Conservation (phyloP, 2,329 filamentous ascomycete species). For the Ophiostoma populinum region DNA sequence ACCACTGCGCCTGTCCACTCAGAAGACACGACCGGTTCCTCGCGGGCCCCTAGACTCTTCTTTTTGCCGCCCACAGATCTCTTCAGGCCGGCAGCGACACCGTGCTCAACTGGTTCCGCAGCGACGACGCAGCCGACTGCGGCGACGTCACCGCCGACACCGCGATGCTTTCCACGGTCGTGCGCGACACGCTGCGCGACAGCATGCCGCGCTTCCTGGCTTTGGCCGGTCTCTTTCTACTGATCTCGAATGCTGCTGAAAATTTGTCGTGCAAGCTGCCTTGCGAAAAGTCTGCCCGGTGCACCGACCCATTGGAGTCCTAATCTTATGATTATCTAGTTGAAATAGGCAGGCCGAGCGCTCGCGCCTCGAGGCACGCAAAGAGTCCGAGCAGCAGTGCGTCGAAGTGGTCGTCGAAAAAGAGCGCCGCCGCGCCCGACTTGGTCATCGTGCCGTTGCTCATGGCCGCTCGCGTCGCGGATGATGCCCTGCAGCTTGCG, state of each 20-base stretch:
- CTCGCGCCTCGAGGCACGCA: slow-evolving; percentile 49
- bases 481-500: slow-evolving; percentile 60
- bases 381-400: slow-evolving; percentile 51
- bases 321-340: too few relatives aligned
- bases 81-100: slow-evolving; percentile 10
- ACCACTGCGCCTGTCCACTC: too few relatives aligned
- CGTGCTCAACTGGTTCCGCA: slow-evolving; percentile 9
- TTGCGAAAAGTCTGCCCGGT: too few relatives aligned
- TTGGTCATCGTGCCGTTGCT: slow-evolving; percentile 3
- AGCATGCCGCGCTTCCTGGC: too few relatives aligned
- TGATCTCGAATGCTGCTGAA: too few relatives aligned
- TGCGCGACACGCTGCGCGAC: slow-evolving; percentile 39
- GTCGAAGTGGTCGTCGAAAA: slow-evolving; percentile 51
- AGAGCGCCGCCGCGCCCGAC: slow-evolving; percentile 24
- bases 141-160: slow-evolving; percentile 28
- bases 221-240: too few relatives aligned
- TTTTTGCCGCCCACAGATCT: too few relatives aligned
- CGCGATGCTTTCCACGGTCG: slow-evolving; percentile 26
- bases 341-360: too few relatives aligned
- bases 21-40: too few relatives aligned
- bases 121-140: slow-evolving; percentile 27
- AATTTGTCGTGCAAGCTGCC: too few relatives aligned
- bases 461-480: slow-evolving; percentile 27
- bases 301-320: too few relatives aligned
- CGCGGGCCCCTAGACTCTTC: too few relatives aligned